A percentile compares a stretch with the other conserved stretches of the same genome.
These are phyloP conservation scores for Albatrellus ellisii DNA, from an alignment of 768 basidiomycete species.

Conservation along the genomic window DNA sequence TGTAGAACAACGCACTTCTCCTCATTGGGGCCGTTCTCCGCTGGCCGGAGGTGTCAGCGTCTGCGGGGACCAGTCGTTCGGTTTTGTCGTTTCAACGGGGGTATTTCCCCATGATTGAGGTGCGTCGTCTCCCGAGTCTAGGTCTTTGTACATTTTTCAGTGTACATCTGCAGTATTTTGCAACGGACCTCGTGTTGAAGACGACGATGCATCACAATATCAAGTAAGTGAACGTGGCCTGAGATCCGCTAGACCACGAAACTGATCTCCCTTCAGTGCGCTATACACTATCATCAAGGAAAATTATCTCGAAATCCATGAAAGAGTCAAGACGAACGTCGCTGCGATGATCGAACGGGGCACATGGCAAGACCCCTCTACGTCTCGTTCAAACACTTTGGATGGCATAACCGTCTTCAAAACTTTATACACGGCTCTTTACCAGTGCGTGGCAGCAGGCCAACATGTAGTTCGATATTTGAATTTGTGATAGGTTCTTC, in stretches of 20 bases:
- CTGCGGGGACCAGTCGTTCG: slow-evolving; percentile 3
- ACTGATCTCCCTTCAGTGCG: slow-evolving; percentile 3
- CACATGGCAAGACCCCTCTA: slow-evolving; percentile 18
- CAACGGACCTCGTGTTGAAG: slow-evolving; percentile 20
- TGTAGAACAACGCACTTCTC: slow-evolving; percentile 18
- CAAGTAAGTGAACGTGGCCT: slow-evolving; percentile 15
- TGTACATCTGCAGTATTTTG: slow-evolving; percentile 17
- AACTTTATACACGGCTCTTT: slow-evolving; percentile 15
- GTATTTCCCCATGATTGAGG: slow-evolving; percentile 21
- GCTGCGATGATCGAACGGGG: slow-evolving; percentile 12
- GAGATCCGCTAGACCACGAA: not conserved
- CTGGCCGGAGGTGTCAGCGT: slow-evolving; percentile 13
- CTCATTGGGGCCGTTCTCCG: slow-evolving; percentile 21
- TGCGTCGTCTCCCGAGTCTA: too few species aligned
- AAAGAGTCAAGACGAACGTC: slow-evolving; percentile 15
- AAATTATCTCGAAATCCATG: slow-evolving; percentile 17
- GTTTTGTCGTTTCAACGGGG: slow-evolving; percentile 21
- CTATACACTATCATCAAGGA: slow-evolving; percentile 17
- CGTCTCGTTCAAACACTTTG: slow-evolving; percentile 10
- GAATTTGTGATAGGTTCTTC: slow-evolving; percentile 29
- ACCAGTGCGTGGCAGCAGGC: slow-evolving; percentile 9
- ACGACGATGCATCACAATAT: slow-evolving; percentile 20
- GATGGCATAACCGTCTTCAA: slow-evolving; percentile 19
- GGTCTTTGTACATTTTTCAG: too few species aligned
- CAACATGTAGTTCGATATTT: not conserved